These are phyloP conservation scores for Populus ilicifolia DNA, from an alignment of 345 rosid genomes.

Conservation along the genomic window DNA sequence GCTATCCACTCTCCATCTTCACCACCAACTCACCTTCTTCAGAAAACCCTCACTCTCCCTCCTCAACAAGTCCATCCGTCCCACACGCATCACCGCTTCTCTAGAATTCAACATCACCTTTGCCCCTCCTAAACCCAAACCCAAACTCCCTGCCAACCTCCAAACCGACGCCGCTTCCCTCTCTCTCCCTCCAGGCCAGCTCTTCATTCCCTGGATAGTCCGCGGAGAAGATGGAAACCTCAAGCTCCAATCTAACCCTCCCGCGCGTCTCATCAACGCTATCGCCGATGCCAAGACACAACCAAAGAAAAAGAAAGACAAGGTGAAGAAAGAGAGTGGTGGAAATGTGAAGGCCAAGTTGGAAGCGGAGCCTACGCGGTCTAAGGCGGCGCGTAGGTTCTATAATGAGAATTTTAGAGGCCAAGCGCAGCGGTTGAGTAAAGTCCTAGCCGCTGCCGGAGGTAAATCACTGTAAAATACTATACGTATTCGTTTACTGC, in stretches of 20 bases:
- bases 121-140: conserved; percentile 68
- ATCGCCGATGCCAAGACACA: conserved; percentile 62
- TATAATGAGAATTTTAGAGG: conserved; percentile 77
- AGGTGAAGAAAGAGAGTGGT: conserved; percentile 17
- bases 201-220: conserved; percentile 84
- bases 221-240: conserved; percentile 88
- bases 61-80: conserved; percentile 36
- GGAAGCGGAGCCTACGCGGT: conserved; percentile 17
- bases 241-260: conserved; percentile 69
- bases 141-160: conserved; percentile 18
- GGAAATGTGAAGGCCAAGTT: conserved; percentile 26
- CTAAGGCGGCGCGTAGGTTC: conserved; percentile 84
- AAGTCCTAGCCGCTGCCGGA: conserved; percentile 94
- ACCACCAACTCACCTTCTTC: conserved; percentile 35
- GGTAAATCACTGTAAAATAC: conserved; percentile 36
- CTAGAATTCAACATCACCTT: conserved; percentile 73
- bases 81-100: conserved; percentile 43
- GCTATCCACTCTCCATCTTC: conserved; percentile 20
- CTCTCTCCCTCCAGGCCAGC: conserved; percentile 32
- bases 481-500: not conserved
- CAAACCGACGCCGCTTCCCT: conserved; percentile 6
- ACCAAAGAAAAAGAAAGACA: conserved; percentile 39
- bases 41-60: conserved; percentile 30
- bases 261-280: conserved; percentile 50
- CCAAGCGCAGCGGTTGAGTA: conserved; percentile 72